Evolutionary conservation across 2,329 filamentous ascomycete species (phyloP), one percentile per base, ranked within the genome.

Genomic region (Aureobasidium vineae): DNA sequence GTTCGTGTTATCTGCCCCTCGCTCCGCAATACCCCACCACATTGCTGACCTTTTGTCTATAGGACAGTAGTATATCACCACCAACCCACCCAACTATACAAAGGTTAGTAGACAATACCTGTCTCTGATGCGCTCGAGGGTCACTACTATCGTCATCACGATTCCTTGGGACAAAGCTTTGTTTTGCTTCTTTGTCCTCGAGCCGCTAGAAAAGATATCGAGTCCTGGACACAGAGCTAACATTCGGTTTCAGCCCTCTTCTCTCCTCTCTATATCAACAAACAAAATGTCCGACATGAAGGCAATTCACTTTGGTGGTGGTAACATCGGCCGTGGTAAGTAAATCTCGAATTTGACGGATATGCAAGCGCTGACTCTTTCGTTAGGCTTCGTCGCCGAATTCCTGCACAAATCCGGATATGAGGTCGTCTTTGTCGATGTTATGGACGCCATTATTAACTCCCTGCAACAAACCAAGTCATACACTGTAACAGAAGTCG

Each of bases 391-490:
- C 72, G 91, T 95, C 65, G 91, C 90, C 74, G 92, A 92, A 80
- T 95, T 97, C 81, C 86, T 98, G 47, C 91, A 97, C 83, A 90
- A 96, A 79, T 95, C 93, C 15, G 93, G 91, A 76, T 99, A 93
- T 78, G 91, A 97, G 76, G 94, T 99, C 74, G 84, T 98, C 81
- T 98, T 99, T 75, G 89, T 96, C 73, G 95, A 99, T 83, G 93
- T 99, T 71, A 88, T 92, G 80, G 92, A 94, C 77, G 81, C 80
- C 69, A 83, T 97, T 69, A 95, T 98, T 77, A 83, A 94, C 73
- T 80, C 85, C 63, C 86, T 99, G 72, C 92, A 98, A 77, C 80
- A 83, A 23, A 85, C 86, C 57, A 83, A 87, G 66, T 90, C 87
- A 16, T 99, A 98, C 85, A 88, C 89, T 70, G 94, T 99, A 76